These are phyloP conservation scores for Apiospora sp. DNA, from an alignment of 2,329 filamentous ascomycete genomes.

Conservation along the genomic window DNA sequence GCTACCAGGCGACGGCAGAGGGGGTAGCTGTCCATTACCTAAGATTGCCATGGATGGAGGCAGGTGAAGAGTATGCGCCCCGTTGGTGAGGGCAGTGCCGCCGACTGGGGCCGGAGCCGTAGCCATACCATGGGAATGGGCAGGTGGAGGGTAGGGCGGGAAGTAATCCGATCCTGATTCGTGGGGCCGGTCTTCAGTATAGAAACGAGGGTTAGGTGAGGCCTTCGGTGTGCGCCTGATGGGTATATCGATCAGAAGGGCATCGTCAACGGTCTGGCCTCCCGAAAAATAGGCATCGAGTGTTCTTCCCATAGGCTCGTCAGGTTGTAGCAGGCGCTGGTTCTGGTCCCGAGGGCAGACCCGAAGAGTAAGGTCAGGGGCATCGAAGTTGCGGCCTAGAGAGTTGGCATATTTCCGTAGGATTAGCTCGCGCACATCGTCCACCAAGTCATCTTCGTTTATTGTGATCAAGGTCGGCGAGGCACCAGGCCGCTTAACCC, in stretches of 20 bases:
- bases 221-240: constrained; percentile 78
- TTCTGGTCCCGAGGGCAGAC: constrained; percentile 75
- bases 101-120: constrained; percentile 33
- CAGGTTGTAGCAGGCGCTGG: constrained; percentile 76
- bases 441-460: constrained; percentile 87
- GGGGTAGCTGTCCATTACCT: constrained; percentile 79
- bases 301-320: constrained; percentile 81
- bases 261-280: constrained; percentile 88
- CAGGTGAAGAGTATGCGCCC: constrained; percentile 42
- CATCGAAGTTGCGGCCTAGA: constrained; percentile 85
- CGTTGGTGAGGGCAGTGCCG: constrained; percentile 35
- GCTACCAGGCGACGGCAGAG: constrained; percentile 85
- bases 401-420: constrained; percentile 94
- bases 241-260: constrained; percentile 88
- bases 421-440: constrained; percentile 93
- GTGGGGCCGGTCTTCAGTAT: constrained; percentile 43
- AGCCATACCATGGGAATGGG: constrained; percentile 33
- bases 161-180: constrained; percentile 46
- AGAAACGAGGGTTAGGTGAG: constrained; percentile 64
- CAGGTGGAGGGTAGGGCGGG: constrained; percentile 41
- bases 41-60: constrained; percentile 81
- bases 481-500: constrained; percentile 87
- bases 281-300: constrained; percentile 86
- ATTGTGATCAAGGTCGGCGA: constrained; percentile 89
- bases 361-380: constrained; percentile 85